Percentiles rank a stretch among this genome's conserved stretches.
These are phyloP conservation scores for Pseudoturritis turrita DNA, from an alignment of 345 rosid genomes.

Conservation along the genomic window DNA sequence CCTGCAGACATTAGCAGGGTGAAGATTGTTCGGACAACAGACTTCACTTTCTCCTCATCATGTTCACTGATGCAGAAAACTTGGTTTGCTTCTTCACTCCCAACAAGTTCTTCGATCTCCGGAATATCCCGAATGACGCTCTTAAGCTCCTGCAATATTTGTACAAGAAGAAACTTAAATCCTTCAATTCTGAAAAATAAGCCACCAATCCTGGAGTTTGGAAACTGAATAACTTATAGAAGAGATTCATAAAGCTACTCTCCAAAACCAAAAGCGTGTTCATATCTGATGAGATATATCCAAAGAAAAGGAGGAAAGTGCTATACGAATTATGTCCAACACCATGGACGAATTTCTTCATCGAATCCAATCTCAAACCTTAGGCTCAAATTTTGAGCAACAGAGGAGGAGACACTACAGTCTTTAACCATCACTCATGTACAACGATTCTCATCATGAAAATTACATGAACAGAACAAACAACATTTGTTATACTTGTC, in stretches of 20 bases:
- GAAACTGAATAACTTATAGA: neutral
- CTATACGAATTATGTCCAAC: neutral
- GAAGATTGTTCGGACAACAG: slow-evolving; percentile 60
- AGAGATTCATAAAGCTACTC: neutral
- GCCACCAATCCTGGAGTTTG: neutral
- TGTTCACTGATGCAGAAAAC: slow-evolving; percentile 42
- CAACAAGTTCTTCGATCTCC: slow-evolving; percentile 80
- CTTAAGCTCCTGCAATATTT: slow-evolving; percentile 72
- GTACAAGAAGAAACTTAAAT: neutral
- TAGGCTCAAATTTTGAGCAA: neutral
- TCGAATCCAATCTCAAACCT: neutral
- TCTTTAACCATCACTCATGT: neutral
- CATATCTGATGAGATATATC: neutral
- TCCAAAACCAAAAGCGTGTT: neutral
- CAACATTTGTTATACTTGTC: neutral
- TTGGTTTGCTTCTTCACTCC: slow-evolving; percentile 49
- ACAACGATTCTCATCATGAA: neutral
- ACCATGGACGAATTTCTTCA: neutral
- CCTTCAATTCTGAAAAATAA: neutral
- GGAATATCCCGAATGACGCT: slow-evolving; percentile 65
- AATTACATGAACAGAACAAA: neutral
- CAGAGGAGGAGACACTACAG: neutral
- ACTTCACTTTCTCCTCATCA: slow-evolving; percentile 53
- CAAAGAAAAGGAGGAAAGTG: neutral
- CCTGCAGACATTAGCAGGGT: slow-evolving; percentile 80